Base-by-base conservation (phyloP, 805 yeast species). In the Candida oleophila region DNA sequence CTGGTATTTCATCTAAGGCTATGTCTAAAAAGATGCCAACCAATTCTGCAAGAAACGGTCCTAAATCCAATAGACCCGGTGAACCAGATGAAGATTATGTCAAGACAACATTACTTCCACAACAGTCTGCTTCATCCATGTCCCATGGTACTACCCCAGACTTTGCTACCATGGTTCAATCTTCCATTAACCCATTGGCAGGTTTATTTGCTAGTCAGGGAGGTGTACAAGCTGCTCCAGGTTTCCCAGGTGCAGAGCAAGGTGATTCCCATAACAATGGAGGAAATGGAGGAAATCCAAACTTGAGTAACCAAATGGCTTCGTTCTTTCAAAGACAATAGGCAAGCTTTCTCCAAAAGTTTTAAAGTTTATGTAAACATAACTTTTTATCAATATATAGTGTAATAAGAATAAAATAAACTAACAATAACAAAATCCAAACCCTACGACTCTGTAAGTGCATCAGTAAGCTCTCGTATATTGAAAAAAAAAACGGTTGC, bases 21-120 rank as follows among this genome's bases (percentile, higher is more conserved):
- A 89, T 89, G 67, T 85, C 95, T 9, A 83, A 83, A 68, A 87
- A 89, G 63, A 87, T 89, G 96, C 96, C 96, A 15, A 89, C 96
- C 3, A 90, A 90, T 64, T 82, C 89, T 16, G 80, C 90, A 3
- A 80, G 87, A 68, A 84, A 85, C 64, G 96, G 96, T 3, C 96
- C 96, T 28, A 82, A 85, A 60, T 86, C 95, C 2, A 84, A 85
- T 46, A 76, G 74, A 55, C 83, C 85, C 2, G 83, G 82, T 52
- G 83, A 77, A 55, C 68, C 77, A n/a, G 75, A 65, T 49, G 76
- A 70, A 36, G 66, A 65, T 34, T 68, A 61, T 46, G 74, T 62
- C 44, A 69, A 64, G 57, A 62, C 73, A 15, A 59, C 69, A 4
- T 54, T 63, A 47, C 54, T 58, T 38, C 59, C 58, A 3, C 65